Percentiles rank a stretch among this genome's conserved stretches.
Evolutionary conservation across 2,329 filamentous ascomycete genomes (phyloP).

Genomic region (Trichophyton benhamiae): DNA sequence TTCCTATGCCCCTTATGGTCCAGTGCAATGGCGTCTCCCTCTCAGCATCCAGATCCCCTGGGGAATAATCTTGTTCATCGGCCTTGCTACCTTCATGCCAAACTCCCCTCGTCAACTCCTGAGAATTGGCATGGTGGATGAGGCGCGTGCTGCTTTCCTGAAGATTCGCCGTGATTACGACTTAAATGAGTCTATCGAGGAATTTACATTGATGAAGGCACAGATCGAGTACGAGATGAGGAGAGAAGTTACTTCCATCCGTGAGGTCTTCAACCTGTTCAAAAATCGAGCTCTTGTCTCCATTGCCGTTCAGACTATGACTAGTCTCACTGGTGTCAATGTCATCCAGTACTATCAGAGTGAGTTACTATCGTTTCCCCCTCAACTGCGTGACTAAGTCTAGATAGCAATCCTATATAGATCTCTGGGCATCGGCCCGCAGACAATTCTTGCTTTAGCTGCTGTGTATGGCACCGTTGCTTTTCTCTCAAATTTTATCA

Average conservation of each 20-base stretch:
- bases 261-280: slow-evolving; percentile 42
- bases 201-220: slow-evolving; percentile 43
- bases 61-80: slow-evolving; percentile 44
- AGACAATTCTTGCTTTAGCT: slow-evolving; percentile 42
- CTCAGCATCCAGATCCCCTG: slow-evolving; percentile 45
- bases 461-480: slow-evolving; percentile 44
- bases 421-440: slow-evolving; percentile 40
- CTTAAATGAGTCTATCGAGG: slow-evolving; percentile 35
- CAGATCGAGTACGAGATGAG: slow-evolving; percentile 48
- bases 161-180: slow-evolving; percentile 38
- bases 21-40: slow-evolving; percentile 44
- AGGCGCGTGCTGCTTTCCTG: slow-evolving; percentile 38
- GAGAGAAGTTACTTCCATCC: slow-evolving; percentile 41
- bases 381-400: background rate
- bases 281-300: slow-evolving; percentile 41
- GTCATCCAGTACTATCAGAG: slow-evolving; percentile 36
- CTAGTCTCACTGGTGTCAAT: slow-evolving; percentile 45
- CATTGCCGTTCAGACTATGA: slow-evolving; percentile 47
- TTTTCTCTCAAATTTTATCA: slow-evolving; percentile 40
- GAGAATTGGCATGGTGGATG: slow-evolving; percentile 37
- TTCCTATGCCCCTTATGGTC: slow-evolving; percentile 41
- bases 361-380: slow-evolving; percentile 7
- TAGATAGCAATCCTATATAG: slow-evolving; percentile 41
- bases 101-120: slow-evolving; percentile 44
- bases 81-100: slow-evolving; percentile 44